Percentiles rank a stretch among this genome's conserved stretches.
phyloP scores from a whole-genome alignment of 2,329 filamentous ascomycete genomes.

The Claviceps sorghi region DNA sequence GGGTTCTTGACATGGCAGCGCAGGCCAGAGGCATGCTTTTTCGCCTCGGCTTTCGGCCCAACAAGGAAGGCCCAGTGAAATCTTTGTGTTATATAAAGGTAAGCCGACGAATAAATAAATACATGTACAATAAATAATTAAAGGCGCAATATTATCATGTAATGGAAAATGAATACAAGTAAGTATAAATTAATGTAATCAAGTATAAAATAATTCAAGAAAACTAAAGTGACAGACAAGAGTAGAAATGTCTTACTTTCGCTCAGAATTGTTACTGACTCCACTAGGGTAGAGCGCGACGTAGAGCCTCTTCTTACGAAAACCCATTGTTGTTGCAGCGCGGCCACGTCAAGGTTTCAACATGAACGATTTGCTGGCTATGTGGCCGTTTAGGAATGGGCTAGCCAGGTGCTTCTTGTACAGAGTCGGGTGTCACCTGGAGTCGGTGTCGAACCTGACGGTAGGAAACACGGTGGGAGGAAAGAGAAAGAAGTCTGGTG shows the following conservation, averaged over 20 bases:
- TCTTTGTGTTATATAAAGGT: slow-evolving; percentile 6
- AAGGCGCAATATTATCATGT: too few relatives aligned
- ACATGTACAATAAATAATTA: too few relatives aligned
- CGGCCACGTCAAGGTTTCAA: background rate
- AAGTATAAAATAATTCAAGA: background rate
- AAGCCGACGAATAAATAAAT: too few relatives aligned
- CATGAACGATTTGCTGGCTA: too few relatives aligned
- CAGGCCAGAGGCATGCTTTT: slow-evolving; percentile 11
- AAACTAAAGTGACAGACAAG: background rate
- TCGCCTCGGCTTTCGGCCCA: slow-evolving; percentile 15
- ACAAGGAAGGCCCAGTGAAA: slow-evolving; percentile 19
- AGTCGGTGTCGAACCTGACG: too few relatives aligned
- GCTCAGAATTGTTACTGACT: slow-evolving; percentile 10
- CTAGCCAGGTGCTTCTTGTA: too few relatives aligned
- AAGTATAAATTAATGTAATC: background rate
- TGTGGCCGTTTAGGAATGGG: too few relatives aligned
- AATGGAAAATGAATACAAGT: too few relatives aligned
- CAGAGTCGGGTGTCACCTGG: too few relatives aligned
- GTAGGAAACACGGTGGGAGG: too few relatives aligned
- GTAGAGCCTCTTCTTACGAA: slow-evolving; percentile 18
- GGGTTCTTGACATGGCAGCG: slow-evolving; percentile 20
- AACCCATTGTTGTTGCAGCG: slow-evolving; percentile 6
- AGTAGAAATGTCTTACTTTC: slow-evolving; percentile 9
- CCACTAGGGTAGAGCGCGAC: slow-evolving; percentile 18
- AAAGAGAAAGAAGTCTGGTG: too few relatives aligned